Evolutionary conservation across 306 rosid genomes (phyloP).

Genomic region (Trifolium dubium): DNA sequence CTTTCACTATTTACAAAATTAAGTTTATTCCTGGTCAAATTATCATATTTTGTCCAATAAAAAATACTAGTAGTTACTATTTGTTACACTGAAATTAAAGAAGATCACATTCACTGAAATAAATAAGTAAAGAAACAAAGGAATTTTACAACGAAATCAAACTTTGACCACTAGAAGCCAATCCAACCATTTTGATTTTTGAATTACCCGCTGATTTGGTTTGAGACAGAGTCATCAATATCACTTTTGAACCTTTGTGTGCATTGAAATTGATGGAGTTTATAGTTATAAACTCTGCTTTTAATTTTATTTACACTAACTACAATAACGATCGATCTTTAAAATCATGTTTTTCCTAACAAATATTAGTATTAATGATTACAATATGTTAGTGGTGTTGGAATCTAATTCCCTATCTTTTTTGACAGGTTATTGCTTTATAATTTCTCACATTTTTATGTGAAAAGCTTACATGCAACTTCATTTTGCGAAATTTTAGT

Average conservation of each 20-base stretch:
- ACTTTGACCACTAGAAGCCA: neutral
- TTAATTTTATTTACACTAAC: constrained; percentile 1
- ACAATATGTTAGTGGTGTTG: constrained; percentile 39
- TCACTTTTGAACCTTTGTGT: neutral
- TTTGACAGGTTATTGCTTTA: constrained; percentile 42
- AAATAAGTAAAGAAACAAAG: neutral
- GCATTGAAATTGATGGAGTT: neutral
- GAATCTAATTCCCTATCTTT: constrained; percentile 51
- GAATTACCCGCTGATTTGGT: constrained; percentile 1
- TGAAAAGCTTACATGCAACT: constrained; percentile 48
- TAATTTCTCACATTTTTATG: constrained; percentile 57
- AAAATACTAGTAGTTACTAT: neutral
- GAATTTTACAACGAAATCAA: neutral
- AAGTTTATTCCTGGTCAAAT: neutral
- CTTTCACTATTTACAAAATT: neutral
- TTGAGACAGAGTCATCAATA: neutral
- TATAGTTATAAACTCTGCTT: neutral
- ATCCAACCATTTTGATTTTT: neutral
- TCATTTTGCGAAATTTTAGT: constrained; percentile 48
- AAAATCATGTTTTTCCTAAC: neutral
- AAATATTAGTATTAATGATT: neutral
- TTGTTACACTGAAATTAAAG: constrained; percentile 3
- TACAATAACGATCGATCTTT: neutral
- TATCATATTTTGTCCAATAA: neutral
- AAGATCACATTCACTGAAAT: constrained; percentile 5